These are phyloP conservation scores for Millerozyma acaciae DNA, from an alignment of 805 yeast species.

Conservation along the genomic window DNA sequence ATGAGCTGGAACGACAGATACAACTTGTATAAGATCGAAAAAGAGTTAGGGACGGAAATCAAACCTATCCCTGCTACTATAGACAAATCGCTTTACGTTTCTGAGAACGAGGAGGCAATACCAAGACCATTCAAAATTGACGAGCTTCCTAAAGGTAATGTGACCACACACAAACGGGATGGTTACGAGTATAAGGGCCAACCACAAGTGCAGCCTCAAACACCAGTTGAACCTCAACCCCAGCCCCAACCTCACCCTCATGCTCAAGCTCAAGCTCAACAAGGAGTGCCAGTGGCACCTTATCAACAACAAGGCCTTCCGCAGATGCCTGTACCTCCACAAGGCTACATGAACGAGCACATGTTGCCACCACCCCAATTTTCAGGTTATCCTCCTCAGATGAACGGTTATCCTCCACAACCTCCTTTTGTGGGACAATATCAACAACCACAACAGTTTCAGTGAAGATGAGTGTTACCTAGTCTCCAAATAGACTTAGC, in stretches of 20 bases:
- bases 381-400: slow-evolving; percentile 18
- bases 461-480: no score
- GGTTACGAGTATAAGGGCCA: slow-evolving; percentile 47
- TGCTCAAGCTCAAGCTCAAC: slow-evolving; percentile 8
- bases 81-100: slow-evolving; percentile 85
- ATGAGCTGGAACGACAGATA: slow-evolving; percentile 97
- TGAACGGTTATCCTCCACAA: slow-evolving; percentile 16
- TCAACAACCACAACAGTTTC: slow-evolving; percentile 14
- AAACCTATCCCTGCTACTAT: slow-evolving; percentile 94
- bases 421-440: slow-evolving; percentile 13
- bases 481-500: no score
- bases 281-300: slow-evolving; percentile 5
- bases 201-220: slow-evolving; percentile 22
- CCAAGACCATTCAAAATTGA: slow-evolving; percentile 89
- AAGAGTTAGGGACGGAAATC: slow-evolving; percentile 95
- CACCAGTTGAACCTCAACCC: no score
- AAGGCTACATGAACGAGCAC: neutral
- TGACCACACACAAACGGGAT: slow-evolving; percentile 22
- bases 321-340: slow-evolving; percentile 11
- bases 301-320: slow-evolving; percentile 8
- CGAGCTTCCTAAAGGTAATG: slow-evolving; percentile 46
- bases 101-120: slow-evolving; percentile 66
- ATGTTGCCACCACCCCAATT: slow-evolving; percentile 17
- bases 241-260: slow-evolving; percentile 2
- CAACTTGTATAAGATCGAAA: slow-evolving; percentile 90